Percentiles rank a stretch among this genome's conserved stretches.
phyloP scores from a whole-genome alignment of 495 filamentous ascomycete species.

The Neurospora terricola region DNA sequence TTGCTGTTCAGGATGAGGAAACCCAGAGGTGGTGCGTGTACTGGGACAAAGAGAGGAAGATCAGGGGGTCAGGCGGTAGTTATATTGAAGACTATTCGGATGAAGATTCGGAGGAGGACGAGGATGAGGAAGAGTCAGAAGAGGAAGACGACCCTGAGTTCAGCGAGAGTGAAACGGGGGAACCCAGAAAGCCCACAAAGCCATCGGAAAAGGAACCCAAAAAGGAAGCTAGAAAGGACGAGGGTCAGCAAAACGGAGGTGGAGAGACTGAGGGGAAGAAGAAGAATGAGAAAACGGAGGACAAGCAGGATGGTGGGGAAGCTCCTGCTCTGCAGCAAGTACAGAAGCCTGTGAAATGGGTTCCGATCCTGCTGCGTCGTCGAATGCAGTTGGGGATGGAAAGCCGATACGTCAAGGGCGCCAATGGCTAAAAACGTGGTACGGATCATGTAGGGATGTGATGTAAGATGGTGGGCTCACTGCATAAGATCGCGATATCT shows the following conservation, averaged over 20 bases:
- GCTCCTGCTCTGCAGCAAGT: neutral
- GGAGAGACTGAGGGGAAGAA: slow-evolving; percentile 4
- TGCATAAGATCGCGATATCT: neutral
- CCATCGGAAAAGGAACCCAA: neutral
- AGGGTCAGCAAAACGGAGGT: slow-evolving; percentile 9
- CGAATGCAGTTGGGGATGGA: slow-evolving; percentile 29
- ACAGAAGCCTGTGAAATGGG: slow-evolving; percentile 11
- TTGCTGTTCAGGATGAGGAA: slow-evolving; percentile 30
- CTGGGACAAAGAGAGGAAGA: slow-evolving; percentile 29
- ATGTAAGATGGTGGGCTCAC: neutral
- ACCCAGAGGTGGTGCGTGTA: slow-evolving; percentile 36
- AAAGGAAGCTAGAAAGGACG: neutral
- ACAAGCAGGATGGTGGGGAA: neutral
- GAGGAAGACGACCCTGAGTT: slow-evolving; percentile 13
- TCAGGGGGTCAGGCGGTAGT: slow-evolving; percentile 2
- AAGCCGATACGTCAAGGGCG: slow-evolving; percentile 27
- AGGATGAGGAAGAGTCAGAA: slow-evolving; percentile 22
- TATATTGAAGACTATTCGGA: slow-evolving; percentile 9
- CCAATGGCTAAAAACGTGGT: neutral
- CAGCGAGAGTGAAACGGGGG: slow-evolving; percentile 4
- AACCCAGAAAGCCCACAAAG: neutral
- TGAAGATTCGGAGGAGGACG: slow-evolving; percentile 14
- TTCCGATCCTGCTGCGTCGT: slow-evolving; percentile 21
- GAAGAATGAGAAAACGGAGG: neutral
- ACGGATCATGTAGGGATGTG: neutral